Conservation (phyloP, 768 basidiomycete species). For the Omphalotus guepiniiformis region DNA sequence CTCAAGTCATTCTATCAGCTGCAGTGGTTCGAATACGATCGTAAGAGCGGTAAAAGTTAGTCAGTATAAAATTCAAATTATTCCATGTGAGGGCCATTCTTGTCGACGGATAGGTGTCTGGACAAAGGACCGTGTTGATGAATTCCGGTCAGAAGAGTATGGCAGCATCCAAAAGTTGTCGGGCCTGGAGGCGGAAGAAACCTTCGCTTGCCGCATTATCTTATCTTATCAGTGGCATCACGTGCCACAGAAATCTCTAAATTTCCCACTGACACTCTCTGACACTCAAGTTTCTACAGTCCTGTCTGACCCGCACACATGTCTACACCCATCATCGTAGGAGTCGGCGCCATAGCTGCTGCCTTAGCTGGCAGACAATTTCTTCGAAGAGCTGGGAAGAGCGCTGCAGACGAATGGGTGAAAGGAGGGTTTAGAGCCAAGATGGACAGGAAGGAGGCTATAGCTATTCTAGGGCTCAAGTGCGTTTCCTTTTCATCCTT, state of each 20-base stretch:
- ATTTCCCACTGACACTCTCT: background rate
- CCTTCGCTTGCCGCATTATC: background rate
- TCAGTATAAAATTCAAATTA: no score
- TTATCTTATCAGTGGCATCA: no score
- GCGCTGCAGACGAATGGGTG: constrained; percentile 77
- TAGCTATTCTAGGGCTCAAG: constrained; percentile 90
- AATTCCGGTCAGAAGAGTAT: no score
- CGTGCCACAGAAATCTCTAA: no score
- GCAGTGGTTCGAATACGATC: no score
- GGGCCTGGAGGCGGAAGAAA: background rate
- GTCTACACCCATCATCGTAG: constrained; percentile 77
- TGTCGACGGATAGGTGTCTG: no score
- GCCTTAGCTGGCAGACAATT: constrained; percentile 72
- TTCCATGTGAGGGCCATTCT: no score
- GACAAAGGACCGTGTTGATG: no score
- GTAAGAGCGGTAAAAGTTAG: no score
- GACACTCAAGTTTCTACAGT: no score
- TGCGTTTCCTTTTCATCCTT: constrained; percentile 36
- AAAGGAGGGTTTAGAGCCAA: constrained; percentile 93
- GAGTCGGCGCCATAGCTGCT: constrained; percentile 72
- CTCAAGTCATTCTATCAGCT: no score
- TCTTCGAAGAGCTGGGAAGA: constrained; percentile 56
- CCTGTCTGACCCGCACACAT: no score
- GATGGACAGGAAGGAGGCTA: constrained; percentile 95
- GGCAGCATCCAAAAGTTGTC: background rate